Conservation (phyloP, 176 grass and related monocot genomes). For the Cenchrus fungigraminus region DNA sequence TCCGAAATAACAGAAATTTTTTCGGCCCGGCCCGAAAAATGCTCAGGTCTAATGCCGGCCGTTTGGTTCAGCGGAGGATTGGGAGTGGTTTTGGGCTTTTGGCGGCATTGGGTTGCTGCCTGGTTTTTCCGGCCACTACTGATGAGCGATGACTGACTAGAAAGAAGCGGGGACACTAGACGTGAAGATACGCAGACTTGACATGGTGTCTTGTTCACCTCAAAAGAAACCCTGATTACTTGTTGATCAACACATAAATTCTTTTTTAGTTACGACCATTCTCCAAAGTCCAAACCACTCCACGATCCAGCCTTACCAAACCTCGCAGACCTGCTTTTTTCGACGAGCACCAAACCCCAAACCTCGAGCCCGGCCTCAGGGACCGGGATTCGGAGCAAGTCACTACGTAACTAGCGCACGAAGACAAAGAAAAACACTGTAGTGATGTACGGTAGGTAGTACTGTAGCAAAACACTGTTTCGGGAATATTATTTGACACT, state of each 20-base stretch:
- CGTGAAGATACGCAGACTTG: background rate
- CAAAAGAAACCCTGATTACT: background rate
- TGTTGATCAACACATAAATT: background rate
- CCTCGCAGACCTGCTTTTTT: too few species aligned
- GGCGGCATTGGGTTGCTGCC: constrained; percentile 16
- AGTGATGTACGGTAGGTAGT: too few species aligned
- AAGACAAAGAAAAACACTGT: too few species aligned
- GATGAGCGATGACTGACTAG: background rate
- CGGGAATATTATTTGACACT: too few species aligned
- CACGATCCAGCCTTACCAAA: constrained; percentile 4
- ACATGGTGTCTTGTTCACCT: too few species aligned
- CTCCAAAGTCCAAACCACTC: constrained; percentile 40
- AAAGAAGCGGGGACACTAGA: background rate
- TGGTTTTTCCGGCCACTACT: background rate
- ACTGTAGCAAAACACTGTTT: too few species aligned
- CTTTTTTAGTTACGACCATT: background rate
- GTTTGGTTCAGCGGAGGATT: constrained; percentile 23
- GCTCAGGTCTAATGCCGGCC: background rate
- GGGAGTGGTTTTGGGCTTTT: constrained; percentile 32
- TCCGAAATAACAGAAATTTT: too few species aligned
- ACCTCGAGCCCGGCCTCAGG: too few species aligned
- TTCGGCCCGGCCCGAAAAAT: too few species aligned
- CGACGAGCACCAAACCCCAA: too few species aligned
- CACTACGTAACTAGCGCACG: too few species aligned
- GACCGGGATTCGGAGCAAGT: too few species aligned